Evolutionary conservation across 2,329 filamentous ascomycete genomes (phyloP), one percentile per base, ranked within the genome.

Genomic region (Alternaria brassicae): DNA sequence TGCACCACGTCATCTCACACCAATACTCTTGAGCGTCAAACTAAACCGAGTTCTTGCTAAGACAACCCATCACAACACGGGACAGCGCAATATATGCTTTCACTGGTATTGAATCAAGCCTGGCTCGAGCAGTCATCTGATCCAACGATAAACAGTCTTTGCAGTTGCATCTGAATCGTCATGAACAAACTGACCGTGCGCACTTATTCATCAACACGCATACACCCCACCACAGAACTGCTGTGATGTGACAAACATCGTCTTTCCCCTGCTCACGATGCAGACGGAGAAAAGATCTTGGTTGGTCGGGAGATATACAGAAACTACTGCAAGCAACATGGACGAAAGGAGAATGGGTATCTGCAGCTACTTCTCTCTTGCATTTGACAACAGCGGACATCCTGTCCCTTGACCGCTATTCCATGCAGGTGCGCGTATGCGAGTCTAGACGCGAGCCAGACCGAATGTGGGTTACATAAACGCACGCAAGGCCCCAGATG

Each of bases 401-500:
- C 28, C 28, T 48, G 30, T 48, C 30, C 50, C 25, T 44, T 61
- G 61, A 63, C 61, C 61, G 61, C 61, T 58, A 45, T 63, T 63
- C 62, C 44, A 62, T 63, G 61, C 55, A 61, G 49, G 47, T 42
- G 55, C 58, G 54, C 58, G 49, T 34, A 28, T 39, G 48, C 40
- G 48, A 49, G 25, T 48, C 30, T 48, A 48, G 32, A 32, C 28
- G 44, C 44, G n/a, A 28, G 17, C 42, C 34, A 49, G 40, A 27
- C 44, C 44, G 7, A 58, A 54, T 41, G 25, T 39, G 15, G 30
- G 21, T 51, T 32, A 47, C 54, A 40, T 42, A 44, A n/a, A 56
- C 48, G 53, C 44, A 39, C 41, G 25, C 45, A 50, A 51, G 52
- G 39, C 44, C 34, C 47, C 52, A 34, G 41, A 56, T 60, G 53